Conservation (phyloP, 2,329 filamentous ascomycete genomes). For the Aureobasidium sp. region DNA sequence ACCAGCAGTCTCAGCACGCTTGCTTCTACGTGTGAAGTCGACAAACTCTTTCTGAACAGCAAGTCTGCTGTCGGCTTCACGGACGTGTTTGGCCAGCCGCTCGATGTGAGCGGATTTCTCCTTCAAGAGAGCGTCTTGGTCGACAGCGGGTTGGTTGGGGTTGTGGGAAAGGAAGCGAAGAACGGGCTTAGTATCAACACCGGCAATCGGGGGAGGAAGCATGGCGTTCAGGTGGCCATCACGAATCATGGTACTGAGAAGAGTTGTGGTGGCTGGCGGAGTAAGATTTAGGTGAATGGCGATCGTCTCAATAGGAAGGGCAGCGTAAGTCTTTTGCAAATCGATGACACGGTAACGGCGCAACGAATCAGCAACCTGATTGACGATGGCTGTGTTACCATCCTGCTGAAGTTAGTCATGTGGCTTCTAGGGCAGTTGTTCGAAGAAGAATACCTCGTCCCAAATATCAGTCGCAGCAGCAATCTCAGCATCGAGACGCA, state of each 20-base stretch:
- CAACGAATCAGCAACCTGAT: conserved; percentile 62
- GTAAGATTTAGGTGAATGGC: conserved; percentile 44
- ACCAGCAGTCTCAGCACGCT: conserved; percentile 26
- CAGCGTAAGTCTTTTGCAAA: conserved; percentile 65
- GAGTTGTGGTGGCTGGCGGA: conserved; percentile 46
- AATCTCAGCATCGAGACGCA: conserved; percentile 57
- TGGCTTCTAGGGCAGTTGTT: neutral
- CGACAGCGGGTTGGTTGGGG: neutral
- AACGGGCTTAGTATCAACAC: conserved; percentile 32
- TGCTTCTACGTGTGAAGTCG: conserved; percentile 44
- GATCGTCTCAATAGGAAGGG: conserved; percentile 51
- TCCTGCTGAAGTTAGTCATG: conserved; percentile 19
- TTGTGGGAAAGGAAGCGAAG: conserved; percentile 46
- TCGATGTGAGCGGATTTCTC: conserved; percentile 46
- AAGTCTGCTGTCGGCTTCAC: conserved; percentile 49
- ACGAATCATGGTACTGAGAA: conserved; percentile 48
- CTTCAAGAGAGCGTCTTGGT: conserved; percentile 36
- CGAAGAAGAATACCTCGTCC: conserved; percentile 42
- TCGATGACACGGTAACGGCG: conserved; percentile 68
- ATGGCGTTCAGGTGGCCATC: conserved; percentile 45
- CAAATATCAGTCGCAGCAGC: conserved; percentile 47
- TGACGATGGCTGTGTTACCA: conserved; percentile 63
- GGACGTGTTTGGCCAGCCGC: conserved; percentile 44
- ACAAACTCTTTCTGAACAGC: conserved; percentile 54
- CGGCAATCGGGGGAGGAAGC: conserved; percentile 37